These are phyloP conservation scores for Suhomyces sp. DNA, from an alignment of 805 yeast species.

Conservation along the genomic window DNA sequence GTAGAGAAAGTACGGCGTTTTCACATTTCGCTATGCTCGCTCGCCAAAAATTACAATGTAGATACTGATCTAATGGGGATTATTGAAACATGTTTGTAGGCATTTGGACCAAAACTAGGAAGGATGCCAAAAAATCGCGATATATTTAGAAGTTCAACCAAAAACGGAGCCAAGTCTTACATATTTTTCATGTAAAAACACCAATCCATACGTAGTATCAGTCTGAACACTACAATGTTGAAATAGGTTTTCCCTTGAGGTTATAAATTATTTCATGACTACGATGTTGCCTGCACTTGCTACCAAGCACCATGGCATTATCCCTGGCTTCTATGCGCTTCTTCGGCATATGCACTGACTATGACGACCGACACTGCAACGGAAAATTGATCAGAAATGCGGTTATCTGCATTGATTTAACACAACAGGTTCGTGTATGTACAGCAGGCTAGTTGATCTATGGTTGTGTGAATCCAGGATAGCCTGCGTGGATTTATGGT, in stretches of 20 bases:
- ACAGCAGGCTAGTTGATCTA: neutral
- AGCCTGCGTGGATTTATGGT: too few relatives aligned
- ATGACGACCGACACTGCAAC: neutral
- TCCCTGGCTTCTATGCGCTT: neutral
- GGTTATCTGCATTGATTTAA: neutral
- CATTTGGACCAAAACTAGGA: neutral
- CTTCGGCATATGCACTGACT: neutral
- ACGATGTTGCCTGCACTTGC: neutral
- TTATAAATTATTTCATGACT: too few relatives aligned
- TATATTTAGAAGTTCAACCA: neutral
- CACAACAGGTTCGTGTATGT: neutral
- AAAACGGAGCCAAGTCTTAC: neutral
- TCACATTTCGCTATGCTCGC: neutral
- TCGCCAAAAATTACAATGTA: neutral
- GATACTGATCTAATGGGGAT: neutral
- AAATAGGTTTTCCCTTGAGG: neutral
- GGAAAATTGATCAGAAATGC: neutral
- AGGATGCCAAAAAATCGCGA: neutral
- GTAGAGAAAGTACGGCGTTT: neutral
- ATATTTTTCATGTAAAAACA: neutral
- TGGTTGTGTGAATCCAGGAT: neutral
- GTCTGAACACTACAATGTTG: neutral
- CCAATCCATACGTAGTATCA: neutral
- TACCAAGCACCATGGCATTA: neutral
- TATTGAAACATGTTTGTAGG: neutral